phyloP scores from a whole-genome alignment of 2,329 filamentous ascomycete species.

The Colletotrichum sp. region DNA sequence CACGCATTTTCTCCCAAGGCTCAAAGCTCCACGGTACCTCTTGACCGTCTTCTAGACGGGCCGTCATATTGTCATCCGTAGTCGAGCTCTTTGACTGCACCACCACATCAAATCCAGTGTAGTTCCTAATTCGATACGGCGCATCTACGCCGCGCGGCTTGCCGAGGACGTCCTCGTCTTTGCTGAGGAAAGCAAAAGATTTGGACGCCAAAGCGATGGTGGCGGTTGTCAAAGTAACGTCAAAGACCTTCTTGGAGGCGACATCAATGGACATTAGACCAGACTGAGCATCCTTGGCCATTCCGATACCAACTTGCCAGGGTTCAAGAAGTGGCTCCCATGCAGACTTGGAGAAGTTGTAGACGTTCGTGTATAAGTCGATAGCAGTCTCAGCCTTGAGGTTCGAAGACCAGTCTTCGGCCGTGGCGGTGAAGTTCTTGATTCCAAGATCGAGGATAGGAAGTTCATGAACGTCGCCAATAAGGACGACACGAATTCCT shows the following conservation, averaged over 20 bases:
- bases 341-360: constrained; percentile 98
- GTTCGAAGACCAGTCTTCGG: constrained; percentile 89
- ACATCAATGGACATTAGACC: constrained; percentile 84
- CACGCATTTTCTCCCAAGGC: constrained; percentile 94
- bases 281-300: constrained; percentile 77
- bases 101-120: constrained; percentile 90
- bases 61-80: constrained; percentile 72
- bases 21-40: constrained; percentile 97
- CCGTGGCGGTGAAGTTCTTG: constrained; percentile 84
- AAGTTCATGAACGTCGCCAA: constrained; percentile 94
- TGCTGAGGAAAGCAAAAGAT: constrained; percentile 86
- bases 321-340: constrained; percentile 98
- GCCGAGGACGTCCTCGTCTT: constrained; percentile 88
- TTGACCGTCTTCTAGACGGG: constrained; percentile 84
- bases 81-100: constrained; percentile 77
- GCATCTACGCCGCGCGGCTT: constrained; percentile 92
- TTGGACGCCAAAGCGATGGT: constrained; percentile 94
- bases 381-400: constrained; percentile 89
- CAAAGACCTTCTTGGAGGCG: constrained; percentile 87
- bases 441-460: constrained; percentile 94
- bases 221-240: constrained; percentile 90
- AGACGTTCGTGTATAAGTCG: constrained; percentile 94
- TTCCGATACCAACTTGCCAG: constrained; percentile 92
- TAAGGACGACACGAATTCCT: constrained; percentile 89
- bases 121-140: constrained; percentile 92